Evolutionary conservation across 129 eudicot genomes (phyloP).

Genomic region (Apium graveolens): DNA sequence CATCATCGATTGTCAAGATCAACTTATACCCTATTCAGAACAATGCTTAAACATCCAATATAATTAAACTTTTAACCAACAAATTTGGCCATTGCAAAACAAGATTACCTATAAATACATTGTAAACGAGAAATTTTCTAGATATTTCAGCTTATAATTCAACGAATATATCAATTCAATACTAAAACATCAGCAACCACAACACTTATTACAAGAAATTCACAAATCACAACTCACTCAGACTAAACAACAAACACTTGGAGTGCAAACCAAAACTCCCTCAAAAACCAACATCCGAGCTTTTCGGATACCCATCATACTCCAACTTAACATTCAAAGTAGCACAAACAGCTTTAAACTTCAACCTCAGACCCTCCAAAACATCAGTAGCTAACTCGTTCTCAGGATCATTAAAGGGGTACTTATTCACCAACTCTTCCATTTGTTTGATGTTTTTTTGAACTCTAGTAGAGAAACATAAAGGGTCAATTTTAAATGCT

Average conservation of each 20-base stretch:
- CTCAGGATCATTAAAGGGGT: constrained; percentile 41
- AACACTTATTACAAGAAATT: not conserved
- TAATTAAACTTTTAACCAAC: not conserved
- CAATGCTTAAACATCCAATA: not conserved
- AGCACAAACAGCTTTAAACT: constrained; percentile 52
- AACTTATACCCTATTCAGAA: not conserved
- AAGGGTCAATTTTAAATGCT: constrained; percentile 44
- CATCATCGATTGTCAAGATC: not conserved
- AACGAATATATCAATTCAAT: not conserved
- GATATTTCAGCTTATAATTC: not conserved
- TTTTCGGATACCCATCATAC: constrained; percentile 57
- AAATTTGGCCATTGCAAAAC: not conserved
- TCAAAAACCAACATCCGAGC: constrained; percentile 36
- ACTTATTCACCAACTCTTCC: constrained; percentile 53
- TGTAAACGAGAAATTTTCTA: not conserved
- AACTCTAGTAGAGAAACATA: constrained; percentile 45
- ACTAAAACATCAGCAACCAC: not conserved
- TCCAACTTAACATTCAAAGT: constrained; percentile 51
- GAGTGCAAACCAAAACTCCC: not conserved
- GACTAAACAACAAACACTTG: not conserved
- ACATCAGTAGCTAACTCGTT: constrained; percentile 43
- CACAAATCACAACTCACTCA: not conserved
- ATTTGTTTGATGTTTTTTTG: constrained; percentile 60
- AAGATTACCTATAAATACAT: not conserved
- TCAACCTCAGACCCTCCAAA: constrained; percentile 35